Percentiles rank a stretch among this genome's conserved stretches.
These are phyloP conservation scores for Amanita polypyramis DNA, from an alignment of 768 basidiomycete species.

Conservation along the genomic window DNA sequence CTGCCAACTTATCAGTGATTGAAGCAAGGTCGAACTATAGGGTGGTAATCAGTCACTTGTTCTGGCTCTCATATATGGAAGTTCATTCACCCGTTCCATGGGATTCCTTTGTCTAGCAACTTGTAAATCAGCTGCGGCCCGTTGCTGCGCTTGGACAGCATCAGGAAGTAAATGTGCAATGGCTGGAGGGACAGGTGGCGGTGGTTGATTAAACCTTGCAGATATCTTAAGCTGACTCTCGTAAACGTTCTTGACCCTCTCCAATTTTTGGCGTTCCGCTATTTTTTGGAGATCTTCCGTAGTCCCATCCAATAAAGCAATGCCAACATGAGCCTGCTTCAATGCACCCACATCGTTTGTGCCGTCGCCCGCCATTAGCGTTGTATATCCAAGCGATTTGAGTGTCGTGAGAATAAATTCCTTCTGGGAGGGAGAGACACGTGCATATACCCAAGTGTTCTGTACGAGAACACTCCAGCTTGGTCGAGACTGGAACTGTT, in stretches of 20 bases:
- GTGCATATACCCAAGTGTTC: conserved; percentile 97
- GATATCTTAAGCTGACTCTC: conserved; percentile 91
- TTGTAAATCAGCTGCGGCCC: conserved; percentile 55
- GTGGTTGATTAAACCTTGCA: conserved; percentile 82
- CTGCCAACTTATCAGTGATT: conserved; percentile 42
- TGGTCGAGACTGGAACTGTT: conserved; percentile 64
- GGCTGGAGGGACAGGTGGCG: conserved; percentile 84
- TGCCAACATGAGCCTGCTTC: conserved; percentile 96
- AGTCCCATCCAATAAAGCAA: conserved; percentile 86
- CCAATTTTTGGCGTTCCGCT: conserved; percentile 81
- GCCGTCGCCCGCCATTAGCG: conserved; percentile 98
- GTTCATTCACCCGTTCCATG: conserved; percentile 67
- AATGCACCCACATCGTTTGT: conserved; percentile 98
- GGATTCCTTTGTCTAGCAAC: conserved; percentile 73
- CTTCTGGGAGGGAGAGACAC: conserved; percentile 93
- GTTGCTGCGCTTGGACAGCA: conserved; percentile 81
- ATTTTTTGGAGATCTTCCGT: conserved; percentile 89
- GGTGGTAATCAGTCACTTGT: conserved; percentile 1
- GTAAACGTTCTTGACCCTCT: conserved; percentile 93
- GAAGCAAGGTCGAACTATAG: conserved; percentile 23
- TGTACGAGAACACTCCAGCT: conserved; percentile 80
- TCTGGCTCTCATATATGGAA: conserved; percentile 9
- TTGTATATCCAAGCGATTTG: conserved; percentile 81
- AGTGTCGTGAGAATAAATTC: conserved; percentile 90
- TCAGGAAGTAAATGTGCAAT: conserved; percentile 86